These are phyloP conservation scores for Raddia guianensis DNA, from an alignment of 176 grass and related monocot species.

Conservation along the genomic window DNA sequence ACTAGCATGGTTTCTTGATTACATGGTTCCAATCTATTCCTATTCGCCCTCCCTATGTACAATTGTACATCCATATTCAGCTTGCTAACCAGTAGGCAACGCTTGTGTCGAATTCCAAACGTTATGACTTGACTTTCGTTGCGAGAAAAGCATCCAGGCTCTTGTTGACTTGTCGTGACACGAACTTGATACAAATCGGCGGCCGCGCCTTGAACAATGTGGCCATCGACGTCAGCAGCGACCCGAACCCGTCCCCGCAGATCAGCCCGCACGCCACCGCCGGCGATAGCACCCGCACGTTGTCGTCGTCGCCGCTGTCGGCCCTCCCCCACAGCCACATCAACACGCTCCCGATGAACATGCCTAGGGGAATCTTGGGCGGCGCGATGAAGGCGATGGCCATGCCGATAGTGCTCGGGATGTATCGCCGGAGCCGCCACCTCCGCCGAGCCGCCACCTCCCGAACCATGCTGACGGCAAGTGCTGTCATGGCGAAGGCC, in stretches of 20 bases:
- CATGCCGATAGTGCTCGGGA: constrained; percentile 58
- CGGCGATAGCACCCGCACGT: constrained; percentile 34
- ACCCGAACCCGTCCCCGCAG: constrained; percentile 58
- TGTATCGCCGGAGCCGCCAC: constrained; percentile 46
- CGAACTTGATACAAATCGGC: constrained; percentile 69
- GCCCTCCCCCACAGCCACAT: constrained; percentile 49
- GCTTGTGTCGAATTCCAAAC: not conserved
- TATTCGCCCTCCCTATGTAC: too few species aligned
- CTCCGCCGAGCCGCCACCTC: constrained; percentile 27
- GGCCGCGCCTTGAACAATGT: constrained; percentile 26
- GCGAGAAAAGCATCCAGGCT: constrained; percentile 50
- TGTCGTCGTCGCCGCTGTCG: constrained; percentile 35
- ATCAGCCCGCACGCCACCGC: constrained; percentile 58
- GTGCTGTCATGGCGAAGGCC: constrained; percentile 35
- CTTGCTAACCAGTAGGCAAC: not conserved
- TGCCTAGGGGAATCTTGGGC: constrained; percentile 53
- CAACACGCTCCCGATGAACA: constrained; percentile 46
- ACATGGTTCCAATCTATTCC: too few species aligned
- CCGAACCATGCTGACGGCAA: constrained; percentile 41
- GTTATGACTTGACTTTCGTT: constrained; percentile 13
- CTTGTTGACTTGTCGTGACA: constrained; percentile 46
- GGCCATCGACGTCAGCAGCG: constrained; percentile 49
- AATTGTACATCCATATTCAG: too few species aligned
- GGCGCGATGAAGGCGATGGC: constrained; percentile 56
- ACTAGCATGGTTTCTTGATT: too few species aligned